These are phyloP conservation scores for Balamuthia mandrillaris DNA, from an alignment of 208 protist species.

Conservation along the genomic window DNA sequence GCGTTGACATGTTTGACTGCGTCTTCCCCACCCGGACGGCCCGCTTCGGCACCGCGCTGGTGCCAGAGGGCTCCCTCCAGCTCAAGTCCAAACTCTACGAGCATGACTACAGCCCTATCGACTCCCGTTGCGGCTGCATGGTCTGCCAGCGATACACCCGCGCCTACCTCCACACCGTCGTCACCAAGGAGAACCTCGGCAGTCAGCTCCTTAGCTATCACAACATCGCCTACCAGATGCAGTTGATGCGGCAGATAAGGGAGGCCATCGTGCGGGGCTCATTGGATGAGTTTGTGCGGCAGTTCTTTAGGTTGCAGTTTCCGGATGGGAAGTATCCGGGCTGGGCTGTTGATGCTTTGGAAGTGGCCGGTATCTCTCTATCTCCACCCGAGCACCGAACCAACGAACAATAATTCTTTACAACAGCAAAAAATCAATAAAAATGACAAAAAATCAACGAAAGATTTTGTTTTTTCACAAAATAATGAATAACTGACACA, in stretches of 20 bases:
- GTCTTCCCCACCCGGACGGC: conserved; percentile 97
- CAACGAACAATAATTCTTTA: too few species aligned
- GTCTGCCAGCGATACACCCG: conserved; percentile 88
- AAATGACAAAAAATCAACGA: too few species aligned
- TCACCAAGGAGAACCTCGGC: conserved; percentile 77
- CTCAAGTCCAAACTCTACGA: conserved; percentile 53
- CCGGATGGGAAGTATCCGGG: conserved; percentile 3
- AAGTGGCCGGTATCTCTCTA: conserved; percentile 27
- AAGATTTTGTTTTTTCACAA: too few species aligned
- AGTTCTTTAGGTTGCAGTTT: conserved; percentile 31
- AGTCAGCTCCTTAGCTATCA: conserved; percentile 93
- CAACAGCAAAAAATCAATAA: too few species aligned
- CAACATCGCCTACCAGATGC: conserved; percentile 95
- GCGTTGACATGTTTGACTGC: conserved; percentile 99
- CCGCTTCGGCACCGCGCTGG: conserved; percentile 78
- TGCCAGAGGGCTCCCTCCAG: conserved; percentile 46
- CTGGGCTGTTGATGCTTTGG: conserved; percentile 9
- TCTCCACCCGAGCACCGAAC: too few species aligned
- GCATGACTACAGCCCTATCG: conserved; percentile 63
- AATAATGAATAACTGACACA: too few species aligned
- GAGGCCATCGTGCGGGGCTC: not conserved
- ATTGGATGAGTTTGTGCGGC: conserved; percentile 21
- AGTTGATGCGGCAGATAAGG: conserved; percentile 38
- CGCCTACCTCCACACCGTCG: conserved; percentile 86
- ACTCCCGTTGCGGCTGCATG: conserved; percentile 82